phyloP scores from a whole-genome alignment of 768 basidiomycete species.

The Naganishia friedmannii region DNA sequence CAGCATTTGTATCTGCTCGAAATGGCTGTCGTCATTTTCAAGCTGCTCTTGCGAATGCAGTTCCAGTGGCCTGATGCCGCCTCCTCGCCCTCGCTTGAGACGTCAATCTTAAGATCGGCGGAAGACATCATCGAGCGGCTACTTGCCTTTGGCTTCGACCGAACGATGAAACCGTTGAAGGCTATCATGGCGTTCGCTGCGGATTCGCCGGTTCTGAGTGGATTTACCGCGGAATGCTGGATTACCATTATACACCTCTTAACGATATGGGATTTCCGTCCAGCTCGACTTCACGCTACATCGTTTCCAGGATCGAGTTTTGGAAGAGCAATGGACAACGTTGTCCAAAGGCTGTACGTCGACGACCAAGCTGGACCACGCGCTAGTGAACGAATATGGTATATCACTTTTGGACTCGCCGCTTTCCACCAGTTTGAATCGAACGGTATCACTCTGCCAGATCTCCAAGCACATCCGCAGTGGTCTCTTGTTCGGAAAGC shows the following conservation, averaged over 20 bases:
- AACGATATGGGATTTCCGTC: conserved; percentile 19
- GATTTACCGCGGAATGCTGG: conserved; percentile 68
- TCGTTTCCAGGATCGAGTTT: conserved; percentile 51
- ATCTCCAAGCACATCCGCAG: conserved; percentile 40
- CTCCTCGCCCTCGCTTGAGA: neutral
- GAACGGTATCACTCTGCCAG: conserved; percentile 59
- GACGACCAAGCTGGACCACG: conserved; percentile 43
- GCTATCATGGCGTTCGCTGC: conserved; percentile 51
- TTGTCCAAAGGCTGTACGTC: conserved; percentile 35
- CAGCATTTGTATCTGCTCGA: neutral
- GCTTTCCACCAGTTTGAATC: conserved; percentile 75
- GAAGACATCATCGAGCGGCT: conserved; percentile 58
- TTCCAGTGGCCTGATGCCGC: conserved; percentile 7
- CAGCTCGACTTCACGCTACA: conserved; percentile 33
- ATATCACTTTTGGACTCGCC: conserved; percentile 65
- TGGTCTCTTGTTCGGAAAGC: conserved; percentile 68
- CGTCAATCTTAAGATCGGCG: neutral
- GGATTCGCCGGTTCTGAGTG: conserved; percentile 50
- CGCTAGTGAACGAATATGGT: conserved; percentile 67
- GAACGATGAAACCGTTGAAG: conserved; percentile 55
- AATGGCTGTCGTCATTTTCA: neutral
- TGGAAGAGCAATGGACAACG: conserved; percentile 37
- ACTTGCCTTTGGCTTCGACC: conserved; percentile 59
- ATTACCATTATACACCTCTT: conserved; percentile 67
- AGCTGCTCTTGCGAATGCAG: conserved; percentile 4